Evolutionary conservation across 2,329 filamentous ascomycete genomes (phyloP).

Genomic region (Trichocomaceae sp.): DNA sequence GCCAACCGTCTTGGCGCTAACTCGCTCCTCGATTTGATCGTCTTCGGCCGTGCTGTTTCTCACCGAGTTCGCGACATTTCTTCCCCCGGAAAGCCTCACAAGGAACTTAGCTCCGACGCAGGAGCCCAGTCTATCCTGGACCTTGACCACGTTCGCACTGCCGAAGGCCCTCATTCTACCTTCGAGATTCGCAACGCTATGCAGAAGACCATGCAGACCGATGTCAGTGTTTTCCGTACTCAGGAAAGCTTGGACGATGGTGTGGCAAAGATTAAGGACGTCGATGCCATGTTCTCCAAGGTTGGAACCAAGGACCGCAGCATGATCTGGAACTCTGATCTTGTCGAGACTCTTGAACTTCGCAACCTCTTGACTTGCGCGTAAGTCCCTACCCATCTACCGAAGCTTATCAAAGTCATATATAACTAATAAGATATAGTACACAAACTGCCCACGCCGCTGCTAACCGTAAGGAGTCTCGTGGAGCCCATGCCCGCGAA

Average conservation of each 20-base stretch:
- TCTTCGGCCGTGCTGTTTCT: constrained; percentile 94
- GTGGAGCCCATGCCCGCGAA: constrained; percentile 94
- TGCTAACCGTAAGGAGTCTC: constrained; percentile 91
- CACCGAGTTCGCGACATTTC: constrained; percentile 96
- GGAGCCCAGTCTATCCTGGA: constrained; percentile 80
- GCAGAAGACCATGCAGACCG: constrained; percentile 98
- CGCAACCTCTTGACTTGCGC: constrained; percentile 95
- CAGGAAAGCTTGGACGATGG: constrained; percentile 91
- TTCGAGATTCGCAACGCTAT: constrained; percentile 83
- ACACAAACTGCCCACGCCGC: constrained; percentile 87
- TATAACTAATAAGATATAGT: constrained; percentile 36
- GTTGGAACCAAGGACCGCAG: constrained; percentile 95
- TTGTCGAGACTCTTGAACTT: constrained; percentile 92
- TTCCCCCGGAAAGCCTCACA: constrained; percentile 71
- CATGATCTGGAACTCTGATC: constrained; percentile 99
- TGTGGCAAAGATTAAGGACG: constrained; percentile 77
- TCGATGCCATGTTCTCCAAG: constrained; percentile 72
- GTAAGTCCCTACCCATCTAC: constrained; percentile 53
- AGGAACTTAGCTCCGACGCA: constrained; percentile 74
- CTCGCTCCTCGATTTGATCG: constrained; percentile 93
- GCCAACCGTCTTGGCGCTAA: constrained; percentile 97
- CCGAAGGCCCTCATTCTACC: constrained; percentile 78
- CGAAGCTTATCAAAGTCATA: not conserved
- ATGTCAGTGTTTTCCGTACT: constrained; percentile 93
- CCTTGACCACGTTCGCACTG: constrained; percentile 77